A percentile compares a stretch with the other conserved stretches of the same genome.
These are phyloP conservation scores for Telfairia occidentalis DNA, from an alignment of 331 rosid genomes.

Conservation along the genomic window DNA sequence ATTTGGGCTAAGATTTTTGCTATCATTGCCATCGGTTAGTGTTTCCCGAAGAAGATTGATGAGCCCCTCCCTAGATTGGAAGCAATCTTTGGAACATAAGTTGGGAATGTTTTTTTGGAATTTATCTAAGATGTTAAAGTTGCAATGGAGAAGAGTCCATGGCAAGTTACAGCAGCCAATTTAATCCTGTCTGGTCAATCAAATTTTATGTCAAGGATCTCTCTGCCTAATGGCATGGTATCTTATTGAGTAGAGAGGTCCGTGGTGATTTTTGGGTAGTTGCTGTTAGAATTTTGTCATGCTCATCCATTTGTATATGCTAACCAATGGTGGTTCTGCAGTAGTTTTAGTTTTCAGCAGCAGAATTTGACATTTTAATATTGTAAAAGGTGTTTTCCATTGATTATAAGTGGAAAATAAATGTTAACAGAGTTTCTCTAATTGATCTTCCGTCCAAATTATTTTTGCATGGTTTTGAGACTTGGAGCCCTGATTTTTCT, in stretches of 20 bases:
- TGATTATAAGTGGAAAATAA: not conserved
- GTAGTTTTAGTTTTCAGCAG: not conserved
- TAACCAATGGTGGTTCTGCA: not conserved
- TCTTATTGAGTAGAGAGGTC: not conserved
- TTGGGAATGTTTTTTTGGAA: not conserved
- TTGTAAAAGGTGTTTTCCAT: not conserved
- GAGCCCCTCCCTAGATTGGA: too few relatives aligned
- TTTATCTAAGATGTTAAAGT: not conserved
- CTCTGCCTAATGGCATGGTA: not conserved
- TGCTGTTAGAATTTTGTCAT: not conserved
- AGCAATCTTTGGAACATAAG: too few relatives aligned
- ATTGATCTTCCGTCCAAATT: not conserved
- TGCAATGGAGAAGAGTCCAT: not conserved
- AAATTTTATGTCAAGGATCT: not conserved
- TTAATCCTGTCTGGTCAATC: conserved; percentile 3
- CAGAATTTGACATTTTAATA: not conserved
- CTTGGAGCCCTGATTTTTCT: not conserved
- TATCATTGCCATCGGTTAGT: too few relatives aligned
- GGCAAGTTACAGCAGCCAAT: not conserved
- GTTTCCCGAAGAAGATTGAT: too few relatives aligned
- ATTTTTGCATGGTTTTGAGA: not conserved
- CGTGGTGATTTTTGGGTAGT: not conserved
- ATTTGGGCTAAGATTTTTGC: too few relatives aligned
- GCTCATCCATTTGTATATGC: not conserved
- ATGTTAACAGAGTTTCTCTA: not conserved